These are phyloP conservation scores for Penicillium freii DNA, from an alignment of 2,329 filamentous ascomycete genomes.

Conservation along the genomic window DNA sequence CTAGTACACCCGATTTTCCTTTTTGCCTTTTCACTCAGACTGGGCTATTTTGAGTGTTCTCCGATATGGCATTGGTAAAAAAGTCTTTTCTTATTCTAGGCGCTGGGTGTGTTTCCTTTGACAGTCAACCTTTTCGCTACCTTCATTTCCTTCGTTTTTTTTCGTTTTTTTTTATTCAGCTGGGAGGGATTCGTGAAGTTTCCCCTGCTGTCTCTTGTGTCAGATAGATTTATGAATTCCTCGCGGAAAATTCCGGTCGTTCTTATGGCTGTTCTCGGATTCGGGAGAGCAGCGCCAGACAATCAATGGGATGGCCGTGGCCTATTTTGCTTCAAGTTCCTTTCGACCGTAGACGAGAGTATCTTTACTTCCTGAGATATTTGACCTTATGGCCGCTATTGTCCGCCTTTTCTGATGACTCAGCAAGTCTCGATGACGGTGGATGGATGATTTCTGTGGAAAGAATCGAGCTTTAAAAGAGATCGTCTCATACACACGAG, in stretches of 20 bases:
- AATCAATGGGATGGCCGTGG: slow-evolving; percentile 9
- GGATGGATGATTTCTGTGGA: background rate
- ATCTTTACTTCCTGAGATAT: background rate
- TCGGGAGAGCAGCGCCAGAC: slow-evolving; percentile 1
- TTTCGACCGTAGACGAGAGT: background rate
- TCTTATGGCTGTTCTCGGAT: slow-evolving; percentile 2
- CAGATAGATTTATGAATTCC: slow-evolving; percentile 24
- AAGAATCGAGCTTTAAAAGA: background rate
- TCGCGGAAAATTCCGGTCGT: slow-evolving; percentile 14
- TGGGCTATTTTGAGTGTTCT: background rate
- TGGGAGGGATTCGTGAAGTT: slow-evolving; percentile 17
- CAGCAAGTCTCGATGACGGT: background rate
- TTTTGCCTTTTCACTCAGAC: background rate
- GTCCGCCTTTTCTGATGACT: background rate
- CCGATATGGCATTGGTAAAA: slow-evolving; percentile 15
- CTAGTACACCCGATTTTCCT: slow-evolving; percentile 4
- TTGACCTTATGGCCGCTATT: background rate
- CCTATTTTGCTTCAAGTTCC: slow-evolving; percentile 2
- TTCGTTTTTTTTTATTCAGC: background rate
- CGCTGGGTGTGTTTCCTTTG: slow-evolving; percentile 17
- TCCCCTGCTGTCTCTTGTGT: slow-evolving; percentile 1
- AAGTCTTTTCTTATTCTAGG: slow-evolving; percentile 18
- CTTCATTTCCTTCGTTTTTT: background rate
- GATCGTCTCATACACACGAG: background rate
- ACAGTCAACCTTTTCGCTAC: background rate